Evolutionary conservation across 129 eudicot genomes (phyloP).

Genomic region (carrot (Daucus carota)): DH1_v3.0 NC_030381.2:45932001-45932500

Average conservation of each 20-base stretch:
- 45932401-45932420: conserved; percentile 21
- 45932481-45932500: conserved; percentile 8
- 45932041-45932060: conserved; percentile 54
- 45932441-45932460: conserved; percentile 7
- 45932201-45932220: conserved; percentile 85
- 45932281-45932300: conserved; percentile 27
- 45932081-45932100: conserved; percentile 68
- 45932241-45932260: conserved; percentile 51
- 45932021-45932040: background rate
- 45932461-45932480: conserved; percentile 1
- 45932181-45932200: conserved; percentile 95
- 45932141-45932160: conserved; percentile 45
- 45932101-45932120: conserved; percentile 73
- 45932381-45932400: conserved; percentile 41
- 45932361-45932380: conserved; percentile 14
- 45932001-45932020: background rate
- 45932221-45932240: conserved; percentile 82
- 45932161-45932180: conserved; percentile 64
- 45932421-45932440: conserved; percentile 7
- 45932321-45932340: conserved; percentile 19
- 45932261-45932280: conserved; percentile 8
- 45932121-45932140: conserved; percentile 85
- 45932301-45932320: conserved; percentile 41
- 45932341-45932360: conserved; percentile 17
- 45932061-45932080: conserved; percentile 87